These are phyloP conservation scores for Hypoxylon sp. DNA, from an alignment of 2,329 filamentous ascomycete genomes.

Conservation along the genomic window DNA sequence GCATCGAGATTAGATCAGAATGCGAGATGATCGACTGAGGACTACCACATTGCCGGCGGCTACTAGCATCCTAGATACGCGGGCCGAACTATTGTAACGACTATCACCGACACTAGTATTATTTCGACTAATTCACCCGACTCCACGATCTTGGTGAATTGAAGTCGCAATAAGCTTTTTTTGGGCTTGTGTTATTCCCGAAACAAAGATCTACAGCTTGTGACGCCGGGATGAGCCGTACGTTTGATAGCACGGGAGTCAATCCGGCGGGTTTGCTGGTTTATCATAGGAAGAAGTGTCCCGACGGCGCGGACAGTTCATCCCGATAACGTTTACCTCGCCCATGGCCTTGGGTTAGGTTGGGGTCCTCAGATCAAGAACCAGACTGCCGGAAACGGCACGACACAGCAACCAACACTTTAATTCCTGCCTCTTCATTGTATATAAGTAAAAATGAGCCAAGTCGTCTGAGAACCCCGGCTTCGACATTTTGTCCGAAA, in stretches of 20 bases:
- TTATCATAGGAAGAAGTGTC: constrained; percentile 34
- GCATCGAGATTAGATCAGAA: neutral
- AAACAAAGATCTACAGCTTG: constrained; percentile 34
- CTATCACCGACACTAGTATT: constrained; percentile 12
- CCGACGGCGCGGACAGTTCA: constrained; percentile 34
- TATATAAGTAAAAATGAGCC: neutral
- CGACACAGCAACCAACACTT: constrained; percentile 27
- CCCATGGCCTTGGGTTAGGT: constrained; percentile 40
- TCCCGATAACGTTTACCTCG: constrained; percentile 27
- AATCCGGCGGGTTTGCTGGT: constrained; percentile 17
- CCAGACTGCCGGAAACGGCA: constrained; percentile 41
- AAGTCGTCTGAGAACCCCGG: neutral
- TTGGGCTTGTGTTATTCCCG: constrained; percentile 6
- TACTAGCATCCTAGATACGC: no score
- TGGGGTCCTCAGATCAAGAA: constrained; percentile 26
- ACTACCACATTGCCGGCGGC: neutral
- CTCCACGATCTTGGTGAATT: neutral
- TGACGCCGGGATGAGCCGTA: constrained; percentile 36
- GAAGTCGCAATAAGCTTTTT: constrained; percentile 42
- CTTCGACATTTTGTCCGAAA: neutral
- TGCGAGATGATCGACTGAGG: constrained; percentile 3
- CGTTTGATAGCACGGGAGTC: constrained; percentile 18
- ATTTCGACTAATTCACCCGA: constrained; percentile 1
- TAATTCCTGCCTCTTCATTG: constrained; percentile 1
- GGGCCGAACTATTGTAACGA: constrained; percentile 3